These are phyloP conservation scores for Phytophthora pluvialis DNA, from an alignment of 352 stramenopile genomes.

Conservation along the genomic window DNA sequence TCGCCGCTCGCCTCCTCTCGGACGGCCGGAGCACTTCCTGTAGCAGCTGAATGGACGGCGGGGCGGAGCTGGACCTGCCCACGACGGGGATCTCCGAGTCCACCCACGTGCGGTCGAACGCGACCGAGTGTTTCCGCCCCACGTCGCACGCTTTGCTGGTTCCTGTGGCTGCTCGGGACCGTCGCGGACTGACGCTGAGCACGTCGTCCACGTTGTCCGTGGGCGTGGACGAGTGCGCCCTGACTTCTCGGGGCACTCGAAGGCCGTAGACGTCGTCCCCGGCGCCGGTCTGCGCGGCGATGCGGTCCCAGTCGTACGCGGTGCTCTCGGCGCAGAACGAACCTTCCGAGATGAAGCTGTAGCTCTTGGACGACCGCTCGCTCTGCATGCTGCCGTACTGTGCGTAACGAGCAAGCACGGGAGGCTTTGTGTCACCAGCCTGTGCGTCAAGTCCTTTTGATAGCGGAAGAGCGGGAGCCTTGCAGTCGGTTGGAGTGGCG, in stretches of 20 bases:
- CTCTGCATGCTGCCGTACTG: conserved; percentile 24
- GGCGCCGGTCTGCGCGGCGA: conserved; percentile 17
- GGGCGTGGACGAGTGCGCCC: conserved; percentile 30
- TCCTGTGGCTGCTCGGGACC: conserved; percentile 16
- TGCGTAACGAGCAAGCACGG: background rate
- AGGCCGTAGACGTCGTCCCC: conserved; percentile 35
- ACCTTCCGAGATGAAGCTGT: conserved; percentile 85
- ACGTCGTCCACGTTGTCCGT: conserved; percentile 38
- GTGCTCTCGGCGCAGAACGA: conserved; percentile 55
- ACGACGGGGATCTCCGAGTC: conserved; percentile 63
- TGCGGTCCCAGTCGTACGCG: conserved; percentile 54
- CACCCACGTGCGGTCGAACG: conserved; percentile 55
- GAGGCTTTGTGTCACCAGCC: background rate
- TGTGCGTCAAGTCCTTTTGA: background rate
- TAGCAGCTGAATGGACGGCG: conserved; percentile 68
- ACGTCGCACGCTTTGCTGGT: conserved; percentile 14
- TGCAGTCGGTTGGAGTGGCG: background rate
- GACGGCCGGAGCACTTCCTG: conserved; percentile 53
- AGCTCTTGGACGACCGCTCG: conserved; percentile 60
- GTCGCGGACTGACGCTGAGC: conserved; percentile 17
- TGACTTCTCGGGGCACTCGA: conserved; percentile 29
- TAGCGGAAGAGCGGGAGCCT: conserved; percentile 13
- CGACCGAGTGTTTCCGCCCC: conserved; percentile 60
- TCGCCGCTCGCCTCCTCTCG: conserved; percentile 51
- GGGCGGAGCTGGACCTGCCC: conserved; percentile 62